These are phyloP conservation scores for Fulvia fulva DNA, from an alignment of 2,329 filamentous ascomycete genomes.

Conservation along the genomic window DNA sequence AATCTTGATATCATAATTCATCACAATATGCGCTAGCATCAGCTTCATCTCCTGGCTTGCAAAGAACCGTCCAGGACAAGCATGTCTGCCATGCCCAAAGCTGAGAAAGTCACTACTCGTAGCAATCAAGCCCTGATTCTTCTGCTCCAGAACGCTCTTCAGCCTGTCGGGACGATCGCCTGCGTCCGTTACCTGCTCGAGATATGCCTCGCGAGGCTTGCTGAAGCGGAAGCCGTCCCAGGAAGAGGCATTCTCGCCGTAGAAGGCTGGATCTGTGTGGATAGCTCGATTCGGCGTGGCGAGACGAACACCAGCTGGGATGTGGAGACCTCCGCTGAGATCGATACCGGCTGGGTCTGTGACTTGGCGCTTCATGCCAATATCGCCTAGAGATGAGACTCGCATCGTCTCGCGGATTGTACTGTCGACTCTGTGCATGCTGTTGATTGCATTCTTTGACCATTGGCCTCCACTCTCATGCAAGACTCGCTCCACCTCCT, in stretches of 20 bases:
- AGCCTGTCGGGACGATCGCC: neutral
- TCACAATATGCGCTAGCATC: conserved; percentile 40
- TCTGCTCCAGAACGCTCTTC: conserved; percentile 4
- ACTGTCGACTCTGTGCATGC: conserved; percentile 24
- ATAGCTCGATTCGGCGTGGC: conserved; percentile 20
- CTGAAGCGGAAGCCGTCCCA: conserved; percentile 6
- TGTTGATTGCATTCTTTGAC: conserved; percentile 24
- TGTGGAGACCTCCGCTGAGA: conserved; percentile 22
- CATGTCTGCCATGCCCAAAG: conserved; percentile 3
- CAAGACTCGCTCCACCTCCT: conserved; percentile 23
- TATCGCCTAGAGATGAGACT: conserved; percentile 12
- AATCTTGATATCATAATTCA: conserved; percentile 37
- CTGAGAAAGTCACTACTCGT: conserved; percentile 1
- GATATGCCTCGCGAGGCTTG: neutral
- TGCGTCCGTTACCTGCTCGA: neutral
- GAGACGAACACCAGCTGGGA: conserved; percentile 26
- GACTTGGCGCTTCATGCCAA: conserved; percentile 23
- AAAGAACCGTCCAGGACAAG: conserved; percentile 42
- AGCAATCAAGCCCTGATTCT: conserved; percentile 7
- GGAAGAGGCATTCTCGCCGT: conserved; percentile 13
- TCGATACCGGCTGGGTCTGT: conserved; percentile 21
- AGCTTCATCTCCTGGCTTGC: conserved; percentile 16
- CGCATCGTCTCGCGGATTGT: conserved; percentile 30
- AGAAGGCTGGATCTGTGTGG: conserved; percentile 25
- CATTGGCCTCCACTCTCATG: conserved; percentile 15